These are phyloP conservation scores for Aspergillus panamensis DNA, from an alignment of 495 filamentous ascomycete species.

Conservation along the genomic window DNA sequence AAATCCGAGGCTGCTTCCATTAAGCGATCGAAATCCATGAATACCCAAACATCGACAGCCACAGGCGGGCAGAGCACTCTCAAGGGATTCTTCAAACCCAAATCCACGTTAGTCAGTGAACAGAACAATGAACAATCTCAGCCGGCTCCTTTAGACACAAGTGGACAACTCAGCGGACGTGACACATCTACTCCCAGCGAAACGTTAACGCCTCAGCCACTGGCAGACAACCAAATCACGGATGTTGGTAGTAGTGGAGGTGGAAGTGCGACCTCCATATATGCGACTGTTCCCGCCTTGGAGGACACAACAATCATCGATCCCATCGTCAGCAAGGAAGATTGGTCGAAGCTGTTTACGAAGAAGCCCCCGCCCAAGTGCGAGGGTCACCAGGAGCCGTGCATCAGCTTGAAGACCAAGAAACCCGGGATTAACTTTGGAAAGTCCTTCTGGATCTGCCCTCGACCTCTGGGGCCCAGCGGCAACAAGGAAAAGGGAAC, in stretches of 20 bases:
- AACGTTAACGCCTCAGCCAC: neutral
- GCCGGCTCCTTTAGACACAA: no score
- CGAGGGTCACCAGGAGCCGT: constrained; percentile 80
- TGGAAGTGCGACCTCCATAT: no score
- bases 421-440: constrained; percentile 84
- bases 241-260: neutral
- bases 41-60: constrained; percentile 20
- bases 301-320: constrained; percentile 52
- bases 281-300: no score
- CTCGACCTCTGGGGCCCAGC: constrained; percentile 74
- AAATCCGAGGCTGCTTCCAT: constrained; percentile 18
- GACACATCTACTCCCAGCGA: neutral
- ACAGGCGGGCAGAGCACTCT: constrained; percentile 67
- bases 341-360: constrained; percentile 81
- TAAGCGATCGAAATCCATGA: constrained; percentile 50
- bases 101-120: constrained; percentile 19
- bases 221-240: neutral
- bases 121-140: neutral
- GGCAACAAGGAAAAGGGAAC: constrained; percentile 78
- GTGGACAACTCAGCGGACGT: neutral
- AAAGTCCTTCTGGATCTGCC: constrained; percentile 82
- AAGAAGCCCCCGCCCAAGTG: constrained; percentile 72
- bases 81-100: constrained; percentile 78
- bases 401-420: constrained; percentile 74
- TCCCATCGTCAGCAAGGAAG: constrained; percentile 70